A percentile compares a stretch with the other conserved stretches of the same genome.
Evolutionary conservation across 1,139 yeast species (phyloP).

Genomic region (Saccharomyces hybrid): DNA sequence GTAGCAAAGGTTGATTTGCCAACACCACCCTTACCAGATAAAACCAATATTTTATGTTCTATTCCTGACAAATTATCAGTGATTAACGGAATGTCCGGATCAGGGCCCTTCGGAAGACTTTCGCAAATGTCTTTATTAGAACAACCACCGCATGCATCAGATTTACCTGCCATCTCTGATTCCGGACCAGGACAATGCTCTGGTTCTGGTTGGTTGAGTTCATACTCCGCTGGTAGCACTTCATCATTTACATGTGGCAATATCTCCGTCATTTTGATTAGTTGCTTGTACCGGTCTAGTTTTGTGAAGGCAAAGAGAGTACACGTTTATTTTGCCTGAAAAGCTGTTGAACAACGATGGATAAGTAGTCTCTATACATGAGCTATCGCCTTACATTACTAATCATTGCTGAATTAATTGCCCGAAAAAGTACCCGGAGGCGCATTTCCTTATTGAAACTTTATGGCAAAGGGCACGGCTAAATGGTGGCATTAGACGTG

Average conservation of each 20-base stretch:
- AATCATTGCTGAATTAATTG: neutral
- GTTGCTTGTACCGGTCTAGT: neutral
- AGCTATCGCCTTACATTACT: neutral
- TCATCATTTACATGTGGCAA: constrained; percentile 10
- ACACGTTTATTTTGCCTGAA: neutral
- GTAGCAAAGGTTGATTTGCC: constrained; percentile 95
- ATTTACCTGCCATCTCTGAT: constrained; percentile 85
- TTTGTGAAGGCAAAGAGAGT: neutral
- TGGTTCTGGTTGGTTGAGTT: constrained; percentile 52
- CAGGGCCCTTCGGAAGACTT: constrained; percentile 87
- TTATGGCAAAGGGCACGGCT: neutral
- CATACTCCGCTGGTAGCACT: constrained; percentile 25
- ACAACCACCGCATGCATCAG: constrained; percentile 91
- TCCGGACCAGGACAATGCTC: constrained; percentile 99
- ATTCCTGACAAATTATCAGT: constrained; percentile 59
- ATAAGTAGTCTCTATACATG: neutral
- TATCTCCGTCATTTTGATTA: constrained; percentile 15
- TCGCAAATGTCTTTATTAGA: constrained; percentile 89
- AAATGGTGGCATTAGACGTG: neutral
- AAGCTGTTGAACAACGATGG: neutral
- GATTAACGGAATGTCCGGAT: constrained; percentile 83
- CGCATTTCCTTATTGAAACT: neutral
- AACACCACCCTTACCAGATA: constrained; percentile 97
- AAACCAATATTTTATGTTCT: constrained; percentile 73
- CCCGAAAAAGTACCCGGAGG: neutral